Conservation (phyloP, 208 protist species). For the Crithidia acanthocephali region DNA sequence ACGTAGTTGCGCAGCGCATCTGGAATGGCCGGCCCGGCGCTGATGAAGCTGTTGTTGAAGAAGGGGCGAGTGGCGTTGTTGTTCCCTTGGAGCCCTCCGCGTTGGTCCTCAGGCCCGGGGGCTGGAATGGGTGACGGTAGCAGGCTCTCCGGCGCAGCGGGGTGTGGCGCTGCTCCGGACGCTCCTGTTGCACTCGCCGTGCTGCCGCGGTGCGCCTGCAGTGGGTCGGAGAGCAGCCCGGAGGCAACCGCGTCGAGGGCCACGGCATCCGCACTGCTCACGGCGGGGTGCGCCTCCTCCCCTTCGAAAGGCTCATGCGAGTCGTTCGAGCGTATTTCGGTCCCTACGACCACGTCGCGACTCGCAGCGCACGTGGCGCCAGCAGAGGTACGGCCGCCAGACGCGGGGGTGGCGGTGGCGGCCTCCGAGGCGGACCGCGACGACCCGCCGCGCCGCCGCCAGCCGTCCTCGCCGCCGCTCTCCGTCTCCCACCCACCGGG, state of each 20-base stretch:
- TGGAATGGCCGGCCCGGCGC: conserved; percentile 25
- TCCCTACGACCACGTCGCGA: not conserved
- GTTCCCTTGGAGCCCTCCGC: not conserved
- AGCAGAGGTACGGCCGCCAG: not conserved
- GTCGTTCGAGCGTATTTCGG: not conserved
- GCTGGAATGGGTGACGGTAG: conserved; percentile 4
- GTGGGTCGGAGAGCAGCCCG: conserved; percentile 2
- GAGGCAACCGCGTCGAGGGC: not conserved
- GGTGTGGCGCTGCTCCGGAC: no score
- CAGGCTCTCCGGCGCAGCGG: not conserved
- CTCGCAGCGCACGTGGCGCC: not conserved
- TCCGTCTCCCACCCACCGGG: not conserved
- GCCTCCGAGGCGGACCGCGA: conserved; percentile 2
- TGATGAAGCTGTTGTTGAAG: conserved; percentile 28
- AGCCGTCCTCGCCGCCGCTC: not conserved
- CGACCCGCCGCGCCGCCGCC: not conserved
- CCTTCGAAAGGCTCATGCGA: conserved; percentile 15
- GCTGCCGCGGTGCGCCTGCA: not conserved
- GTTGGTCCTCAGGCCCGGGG: not conserved
- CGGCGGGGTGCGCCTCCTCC: no score
- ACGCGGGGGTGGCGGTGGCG: not conserved
- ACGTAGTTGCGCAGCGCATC: conserved; percentile 25
- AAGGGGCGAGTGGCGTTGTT: not conserved
- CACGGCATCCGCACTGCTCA: no score
- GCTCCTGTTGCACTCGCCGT: not conserved